phyloP scores from a whole-genome alignment of 2,329 filamentous ascomycete species.

The Exophiala viscosa region DNA sequence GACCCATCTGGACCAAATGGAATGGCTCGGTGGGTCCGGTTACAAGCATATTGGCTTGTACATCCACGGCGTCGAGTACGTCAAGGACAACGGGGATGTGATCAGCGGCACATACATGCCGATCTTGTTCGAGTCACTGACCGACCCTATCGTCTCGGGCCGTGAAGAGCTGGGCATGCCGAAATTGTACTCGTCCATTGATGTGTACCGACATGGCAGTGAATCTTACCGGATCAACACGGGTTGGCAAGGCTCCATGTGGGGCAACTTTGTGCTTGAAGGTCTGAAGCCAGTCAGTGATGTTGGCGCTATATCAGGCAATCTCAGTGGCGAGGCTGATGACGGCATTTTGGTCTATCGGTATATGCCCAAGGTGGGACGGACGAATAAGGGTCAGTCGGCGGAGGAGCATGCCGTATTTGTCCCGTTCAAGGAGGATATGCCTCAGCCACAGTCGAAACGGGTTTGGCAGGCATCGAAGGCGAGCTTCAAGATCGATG shows the following conservation, averaged over 20 bases:
- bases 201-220: constrained; percentile 37
- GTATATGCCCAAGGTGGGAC: constrained; percentile 56
- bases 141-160: constrained; percentile 59
- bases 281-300: constrained; percentile 32
- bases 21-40: constrained; percentile 59
- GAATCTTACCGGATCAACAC: constrained; percentile 40
- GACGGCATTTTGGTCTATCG: constrained; percentile 54
- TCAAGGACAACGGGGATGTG: constrained; percentile 45
- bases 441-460: constrained; percentile 29
- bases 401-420: constrained; percentile 55
- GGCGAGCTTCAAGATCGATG: constrained; percentile 48
- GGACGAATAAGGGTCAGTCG: constrained; percentile 44
- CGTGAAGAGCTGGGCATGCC: constrained; percentile 62
- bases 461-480: constrained; percentile 39
- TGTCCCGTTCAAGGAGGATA: constrained; percentile 34
- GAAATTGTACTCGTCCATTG: constrained; percentile 54
- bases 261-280: constrained; percentile 38
- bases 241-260: constrained; percentile 43
- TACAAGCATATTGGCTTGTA: constrained; percentile 59
- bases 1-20: constrained; percentile 49
- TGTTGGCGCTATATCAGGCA: constrained; percentile 1
- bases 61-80: constrained; percentile 60
- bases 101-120: constrained; percentile 54
- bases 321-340: constrained; percentile 33
- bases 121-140: constrained; percentile 55